A percentile compares a stretch with the other conserved stretches of the same genome.
These are phyloP conservation scores for Stephanocyclus meneghinianus DNA, from an alignment of 352 stramenopile genomes.

Conservation along the genomic window DNA sequence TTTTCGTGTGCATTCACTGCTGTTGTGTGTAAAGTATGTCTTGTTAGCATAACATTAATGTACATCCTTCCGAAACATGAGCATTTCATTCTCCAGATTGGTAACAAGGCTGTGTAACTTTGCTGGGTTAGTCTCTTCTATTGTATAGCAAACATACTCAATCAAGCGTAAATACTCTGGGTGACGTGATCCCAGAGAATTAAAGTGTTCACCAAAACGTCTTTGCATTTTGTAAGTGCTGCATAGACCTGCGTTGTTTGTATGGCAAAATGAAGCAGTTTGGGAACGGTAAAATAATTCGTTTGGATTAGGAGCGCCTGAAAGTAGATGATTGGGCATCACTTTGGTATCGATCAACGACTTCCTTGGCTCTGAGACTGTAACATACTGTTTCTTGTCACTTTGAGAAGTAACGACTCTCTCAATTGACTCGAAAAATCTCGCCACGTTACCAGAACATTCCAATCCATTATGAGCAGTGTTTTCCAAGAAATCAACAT, in stretches of 20 bases:
- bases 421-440: constrained; percentile 53
- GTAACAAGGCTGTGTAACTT: constrained; percentile 53
- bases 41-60: background rate
- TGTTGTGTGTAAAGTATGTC: background rate
- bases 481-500: constrained; percentile 66
- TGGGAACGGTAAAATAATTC: constrained; percentile 1
- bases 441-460: constrained; percentile 12
- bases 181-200: constrained; percentile 27
- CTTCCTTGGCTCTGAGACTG: background rate
- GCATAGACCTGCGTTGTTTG: constrained; percentile 16
- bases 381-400: constrained; percentile 3
- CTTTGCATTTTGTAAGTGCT: constrained; percentile 22
- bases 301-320: constrained; percentile 47
- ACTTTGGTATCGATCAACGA: constrained; percentile 17
- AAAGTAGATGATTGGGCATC: constrained; percentile 31
- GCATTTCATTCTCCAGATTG: constrained; percentile 55
- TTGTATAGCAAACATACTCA: constrained; percentile 66
- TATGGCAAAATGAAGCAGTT: constrained; percentile 1
- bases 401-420: constrained; percentile 13
- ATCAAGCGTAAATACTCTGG: constrained; percentile 60
- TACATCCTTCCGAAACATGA: background rate
- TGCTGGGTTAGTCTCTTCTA: constrained; percentile 41
- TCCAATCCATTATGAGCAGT: constrained; percentile 31
- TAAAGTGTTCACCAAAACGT: constrained; percentile 4
- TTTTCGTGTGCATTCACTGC: background rate